phyloP scores from a whole-genome alignment of 2,329 filamentous ascomycete species.

The Aspergillus luchuensis region DNA sequence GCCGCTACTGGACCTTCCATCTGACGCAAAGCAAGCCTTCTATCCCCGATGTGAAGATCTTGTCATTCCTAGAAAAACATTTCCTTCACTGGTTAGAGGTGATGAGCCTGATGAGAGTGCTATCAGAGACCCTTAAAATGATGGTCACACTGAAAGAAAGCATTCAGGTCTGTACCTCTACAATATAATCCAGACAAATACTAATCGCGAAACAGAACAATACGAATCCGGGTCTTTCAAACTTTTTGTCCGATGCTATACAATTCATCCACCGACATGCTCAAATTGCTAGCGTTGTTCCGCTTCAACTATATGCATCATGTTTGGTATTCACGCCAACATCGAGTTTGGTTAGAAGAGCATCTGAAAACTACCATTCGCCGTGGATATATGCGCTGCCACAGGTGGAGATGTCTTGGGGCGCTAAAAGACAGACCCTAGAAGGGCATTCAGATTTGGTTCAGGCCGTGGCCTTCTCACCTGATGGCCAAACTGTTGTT shows the following conservation, averaged over 20 bases:
- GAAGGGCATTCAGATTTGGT: not conserved
- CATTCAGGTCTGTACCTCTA: conserved; percentile 7
- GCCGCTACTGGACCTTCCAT: conserved; percentile 33
- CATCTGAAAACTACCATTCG: conserved; percentile 23
- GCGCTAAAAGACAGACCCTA: not conserved
- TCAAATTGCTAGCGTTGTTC: conserved; percentile 31
- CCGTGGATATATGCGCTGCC: conserved; percentile 17
- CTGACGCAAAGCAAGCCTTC: conserved; percentile 15
- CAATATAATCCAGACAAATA: conserved; percentile 9
- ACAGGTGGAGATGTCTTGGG: conserved; percentile 10
- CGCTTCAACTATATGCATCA: conserved; percentile 40
- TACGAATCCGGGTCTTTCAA: conserved; percentile 9
- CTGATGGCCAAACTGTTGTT: not conserved
- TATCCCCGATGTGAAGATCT: conserved; percentile 6
- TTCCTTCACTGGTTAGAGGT: conserved; percentile 32
- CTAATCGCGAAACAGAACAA: not conserved
- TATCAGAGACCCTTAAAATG: conserved; percentile 19
- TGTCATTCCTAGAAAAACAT: conserved; percentile 24
- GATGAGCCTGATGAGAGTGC: conserved; percentile 22
- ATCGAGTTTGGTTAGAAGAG: conserved; percentile 27
- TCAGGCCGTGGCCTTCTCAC: not conserved
- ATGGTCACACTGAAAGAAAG: conserved; percentile 10
- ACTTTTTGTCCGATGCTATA: conserved; percentile 34
- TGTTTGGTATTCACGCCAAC: conserved; percentile 36
- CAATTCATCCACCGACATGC: conserved; percentile 33